Conservation (phyloP, 495 filamentous ascomycete genomes). For the Penicillium tannophilum region DNA sequence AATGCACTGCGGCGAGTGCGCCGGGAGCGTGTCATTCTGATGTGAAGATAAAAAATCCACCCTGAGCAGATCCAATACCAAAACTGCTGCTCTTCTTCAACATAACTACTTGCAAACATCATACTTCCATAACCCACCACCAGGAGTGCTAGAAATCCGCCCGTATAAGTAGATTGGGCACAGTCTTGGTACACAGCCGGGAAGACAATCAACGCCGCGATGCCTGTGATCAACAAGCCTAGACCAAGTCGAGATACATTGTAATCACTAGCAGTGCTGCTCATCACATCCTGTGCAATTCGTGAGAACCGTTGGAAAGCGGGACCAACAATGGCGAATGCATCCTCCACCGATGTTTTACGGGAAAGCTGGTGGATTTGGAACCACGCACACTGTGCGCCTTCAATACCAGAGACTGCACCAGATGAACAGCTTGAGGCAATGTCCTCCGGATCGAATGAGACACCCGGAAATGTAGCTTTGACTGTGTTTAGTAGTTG, state of each 20-base stretch:
- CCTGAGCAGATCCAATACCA: conserved; percentile 90
- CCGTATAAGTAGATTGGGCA: conserved; percentile 22
- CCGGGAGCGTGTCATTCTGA: conserved; percentile 44
- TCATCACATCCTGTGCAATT: conserved; percentile 73
- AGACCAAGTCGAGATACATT: conserved; percentile 61
- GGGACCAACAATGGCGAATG: conserved; percentile 21
- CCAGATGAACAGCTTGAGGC: conserved; percentile 44
- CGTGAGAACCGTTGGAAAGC: conserved; percentile 59
- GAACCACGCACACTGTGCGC: conserved; percentile 69
- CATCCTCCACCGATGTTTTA: conserved; percentile 1
- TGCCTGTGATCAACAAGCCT: conserved; percentile 52
- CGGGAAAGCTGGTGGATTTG: conserved; percentile 26
- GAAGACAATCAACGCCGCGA: conserved; percentile 43
- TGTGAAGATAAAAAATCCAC: conserved; percentile 69
- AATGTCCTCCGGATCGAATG: conserved; percentile 45
- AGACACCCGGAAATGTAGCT: conserved; percentile 62
- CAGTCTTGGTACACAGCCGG: conserved; percentile 27
- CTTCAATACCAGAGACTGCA: conserved; percentile 51
- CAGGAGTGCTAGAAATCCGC: conserved; percentile 35
- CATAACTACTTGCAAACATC: conserved; percentile 98
- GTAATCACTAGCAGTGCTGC: conserved; percentile 89
- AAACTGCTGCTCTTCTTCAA: conserved; percentile 97
- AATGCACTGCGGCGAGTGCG: not conserved
- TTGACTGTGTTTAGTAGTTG: conserved; percentile 76
- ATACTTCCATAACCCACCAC: conserved; percentile 69